Percentiles rank a stretch among this genome's conserved stretches.
phyloP scores from a whole-genome alignment of 345 rosid genomes.

The Eucalyptus cloeziana region DNA sequence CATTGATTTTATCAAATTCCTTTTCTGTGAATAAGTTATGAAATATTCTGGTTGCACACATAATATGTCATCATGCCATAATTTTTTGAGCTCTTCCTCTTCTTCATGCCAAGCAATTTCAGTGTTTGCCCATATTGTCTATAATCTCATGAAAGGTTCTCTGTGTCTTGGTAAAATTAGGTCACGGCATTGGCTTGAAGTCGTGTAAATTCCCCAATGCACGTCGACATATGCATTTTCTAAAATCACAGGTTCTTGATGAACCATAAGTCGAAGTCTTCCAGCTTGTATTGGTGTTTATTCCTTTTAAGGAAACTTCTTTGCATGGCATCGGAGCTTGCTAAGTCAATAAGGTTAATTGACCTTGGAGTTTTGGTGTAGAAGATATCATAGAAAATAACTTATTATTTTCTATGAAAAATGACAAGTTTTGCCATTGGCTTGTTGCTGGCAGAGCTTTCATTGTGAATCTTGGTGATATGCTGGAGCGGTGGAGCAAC shows the following conservation, averaged over 20 bases:
- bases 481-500: conserved; percentile 97
- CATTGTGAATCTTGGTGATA: conserved; percentile 83
- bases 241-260: not conserved
- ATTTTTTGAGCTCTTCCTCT: not conserved
- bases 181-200: not conserved
- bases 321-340: not conserved
- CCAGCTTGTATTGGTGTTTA: not conserved
- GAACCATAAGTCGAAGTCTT: not conserved
- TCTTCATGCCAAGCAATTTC: not conserved
- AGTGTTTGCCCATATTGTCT: not conserved
- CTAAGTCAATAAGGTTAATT: not conserved
- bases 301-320: not conserved
- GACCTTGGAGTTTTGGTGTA: not conserved
- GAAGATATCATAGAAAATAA: not conserved
- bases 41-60: not conserved
- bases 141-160: not conserved
- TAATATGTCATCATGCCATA: not conserved
- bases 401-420: not conserved
- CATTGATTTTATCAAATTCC: not conserved
- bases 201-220: not conserved
- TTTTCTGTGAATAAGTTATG: not conserved
- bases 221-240: not conserved
- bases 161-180: not conserved
- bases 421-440: not conserved
- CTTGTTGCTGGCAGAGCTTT: conserved; percentile 37